Base-by-base conservation (phyloP, 345 rosid genomes). In the Bruguiera gymnorhiza region DNA sequence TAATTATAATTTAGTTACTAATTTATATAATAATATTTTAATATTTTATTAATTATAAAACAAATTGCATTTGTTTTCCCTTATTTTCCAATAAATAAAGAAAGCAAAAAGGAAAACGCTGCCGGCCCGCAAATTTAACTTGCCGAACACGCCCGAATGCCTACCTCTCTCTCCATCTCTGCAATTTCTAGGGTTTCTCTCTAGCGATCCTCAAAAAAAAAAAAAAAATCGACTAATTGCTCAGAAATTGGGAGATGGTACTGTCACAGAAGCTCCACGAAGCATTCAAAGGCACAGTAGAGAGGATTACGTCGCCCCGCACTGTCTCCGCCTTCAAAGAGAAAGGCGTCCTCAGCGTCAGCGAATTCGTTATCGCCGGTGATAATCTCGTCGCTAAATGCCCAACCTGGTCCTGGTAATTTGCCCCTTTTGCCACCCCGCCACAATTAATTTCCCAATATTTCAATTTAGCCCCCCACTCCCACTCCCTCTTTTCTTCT, bases 351-450 rank as follows among this genome's bases (percentile, higher is more conserved):
- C 95, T 96, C 66, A 92, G 98, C 84, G 99, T 96, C 82, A 76
- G 76, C 80, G 99, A 96, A 77, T 92, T 96, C 77, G 69, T 89
- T 60, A 79, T 92, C 68, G 98, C 98, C 67, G 99, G 99, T 0
- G 97, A 96, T 68, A 96, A 96, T 76, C 98, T 95, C 74, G 98
- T 92, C 76, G 83, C 97, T 63, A 95, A 95, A 79, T 95, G 99
- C 79, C 99, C 99, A 23, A 95, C 99, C 70, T 92, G 99, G 99
- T 95, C 98, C 32, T 95, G 99, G 99, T 95, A 83, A 62, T 31
- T 39, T 59, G 11, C 37, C 60, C 18, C 31, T 56, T 56, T 56
- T 13, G 0, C 50, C 16, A 43, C 18, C 50, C 30, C 6, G 29
- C 3, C 30, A 2, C 31, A 10, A 24, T 56, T 56, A 13, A 10